Evolutionary conservation across 352 stramenopile species (phyloP).

Genomic region (Phytophthora fragariae): DNA sequence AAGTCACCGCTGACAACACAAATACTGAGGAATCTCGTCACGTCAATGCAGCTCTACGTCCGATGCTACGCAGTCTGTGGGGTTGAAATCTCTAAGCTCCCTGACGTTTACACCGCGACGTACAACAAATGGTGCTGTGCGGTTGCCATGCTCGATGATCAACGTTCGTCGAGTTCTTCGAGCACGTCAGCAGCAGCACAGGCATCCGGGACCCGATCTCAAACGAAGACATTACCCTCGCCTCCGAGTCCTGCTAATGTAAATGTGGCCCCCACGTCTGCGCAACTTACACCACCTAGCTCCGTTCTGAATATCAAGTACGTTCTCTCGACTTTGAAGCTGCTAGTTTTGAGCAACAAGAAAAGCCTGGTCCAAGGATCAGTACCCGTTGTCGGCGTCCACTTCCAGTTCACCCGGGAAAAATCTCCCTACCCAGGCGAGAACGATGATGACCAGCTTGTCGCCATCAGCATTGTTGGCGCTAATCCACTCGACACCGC

Average conservation of each 20-base stretch:
- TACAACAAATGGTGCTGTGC: background rate
- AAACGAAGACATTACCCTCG: background rate
- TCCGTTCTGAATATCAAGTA: background rate
- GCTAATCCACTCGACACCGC: background rate
- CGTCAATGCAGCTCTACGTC: conserved; percentile 2
- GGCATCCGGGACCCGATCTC: background rate
- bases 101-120: background rate
- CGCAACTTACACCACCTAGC: background rate
- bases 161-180: too few relatives aligned
- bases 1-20: background rate
- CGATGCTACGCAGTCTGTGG: conserved; percentile 4
- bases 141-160: background rate
- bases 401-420: conserved; percentile 13
- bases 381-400: background rate
- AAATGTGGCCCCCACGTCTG: background rate
- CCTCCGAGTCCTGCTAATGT: background rate
- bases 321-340: background rate
- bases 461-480: conserved; percentile 2
- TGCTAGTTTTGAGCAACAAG: background rate
- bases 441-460: background rate
- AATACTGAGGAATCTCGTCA: background rate
- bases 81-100: background rate
- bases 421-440: background rate
- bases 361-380: background rate
- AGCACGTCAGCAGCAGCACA: too few relatives aligned